These are phyloP conservation scores for Mitosporidium daphniae DNA, from an alignment of 371 early-diverging fungal species.

Conservation along the genomic window DNA sequence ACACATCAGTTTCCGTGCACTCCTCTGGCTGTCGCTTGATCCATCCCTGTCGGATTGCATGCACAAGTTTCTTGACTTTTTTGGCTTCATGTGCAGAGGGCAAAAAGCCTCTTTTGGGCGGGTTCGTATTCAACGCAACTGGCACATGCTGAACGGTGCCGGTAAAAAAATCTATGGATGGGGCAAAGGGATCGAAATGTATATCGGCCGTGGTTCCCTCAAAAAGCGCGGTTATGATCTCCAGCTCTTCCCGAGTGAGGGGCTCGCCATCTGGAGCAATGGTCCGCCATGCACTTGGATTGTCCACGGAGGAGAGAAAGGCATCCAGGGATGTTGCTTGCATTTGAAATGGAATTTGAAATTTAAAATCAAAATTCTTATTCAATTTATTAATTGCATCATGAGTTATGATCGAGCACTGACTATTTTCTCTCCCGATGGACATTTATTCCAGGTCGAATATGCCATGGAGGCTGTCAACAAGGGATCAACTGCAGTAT, in stretches of 20 bases:
- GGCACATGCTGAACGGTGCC: conserved; percentile 33
- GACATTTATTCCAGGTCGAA: conserved; percentile 97
- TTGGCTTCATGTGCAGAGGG: conserved; percentile 69
- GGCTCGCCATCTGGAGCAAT: conserved; percentile 33
- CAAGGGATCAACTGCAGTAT: conserved; percentile 81
- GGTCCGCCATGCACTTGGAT: conserved; percentile 10
- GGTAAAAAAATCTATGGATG: conserved; percentile 64
- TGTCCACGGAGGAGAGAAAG: background rate
- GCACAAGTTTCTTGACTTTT: no score
- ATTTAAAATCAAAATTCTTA: background rate
- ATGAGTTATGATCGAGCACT: conserved; percentile 19
- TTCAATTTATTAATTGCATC: conserved; percentile 2
- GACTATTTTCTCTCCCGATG: conserved; percentile 97
- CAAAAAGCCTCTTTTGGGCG: conserved; percentile 68
- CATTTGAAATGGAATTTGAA: background rate
- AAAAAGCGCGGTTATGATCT: conserved; percentile 47
- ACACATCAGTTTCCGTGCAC: no score
- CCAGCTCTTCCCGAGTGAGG: conserved; percentile 44
- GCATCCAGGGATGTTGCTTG: background rate
- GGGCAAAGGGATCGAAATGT: conserved; percentile 45
- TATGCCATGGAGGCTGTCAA: conserved; percentile 94
- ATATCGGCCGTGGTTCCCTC: conserved; percentile 34
- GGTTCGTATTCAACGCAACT: conserved; percentile 29
- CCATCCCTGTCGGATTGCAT: no score
- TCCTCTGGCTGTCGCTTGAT: no score